Conservation (phyloP, 768 basidiomycete species). For the Boletus sp. region DNA sequence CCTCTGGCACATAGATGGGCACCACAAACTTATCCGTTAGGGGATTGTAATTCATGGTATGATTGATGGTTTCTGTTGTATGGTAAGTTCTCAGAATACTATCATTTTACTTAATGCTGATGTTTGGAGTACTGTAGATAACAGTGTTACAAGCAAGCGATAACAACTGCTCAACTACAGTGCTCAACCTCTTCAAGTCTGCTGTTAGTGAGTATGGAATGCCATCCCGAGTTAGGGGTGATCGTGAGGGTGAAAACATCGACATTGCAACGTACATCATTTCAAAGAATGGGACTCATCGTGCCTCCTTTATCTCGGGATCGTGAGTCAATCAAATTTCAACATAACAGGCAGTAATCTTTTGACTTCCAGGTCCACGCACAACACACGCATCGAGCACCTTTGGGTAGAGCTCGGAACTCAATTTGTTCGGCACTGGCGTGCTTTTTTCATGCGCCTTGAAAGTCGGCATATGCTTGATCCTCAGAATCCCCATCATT, state of each 20-base stretch:
- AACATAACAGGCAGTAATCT: too few species aligned
- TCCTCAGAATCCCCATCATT: slow-evolving; percentile 29
- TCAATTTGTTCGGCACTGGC: too few species aligned
- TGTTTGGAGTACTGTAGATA: background rate
- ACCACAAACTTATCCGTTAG: slow-evolving; percentile 30
- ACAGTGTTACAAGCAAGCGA: background rate
- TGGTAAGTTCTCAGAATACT: background rate
- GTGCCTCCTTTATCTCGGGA: too few species aligned
- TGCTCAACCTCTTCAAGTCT: background rate
- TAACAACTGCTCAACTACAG: background rate
- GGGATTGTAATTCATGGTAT: slow-evolving; percentile 27
- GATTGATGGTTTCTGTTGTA: slow-evolving; percentile 28
- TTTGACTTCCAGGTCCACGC: too few species aligned
- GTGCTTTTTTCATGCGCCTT: slow-evolving; percentile 35
- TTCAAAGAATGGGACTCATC: too few species aligned
- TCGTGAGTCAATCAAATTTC: too few species aligned
- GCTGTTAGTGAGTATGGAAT: background rate
- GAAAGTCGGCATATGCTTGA: slow-evolving; percentile 37
- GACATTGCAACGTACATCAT: background rate
- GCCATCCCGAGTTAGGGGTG: background rate
- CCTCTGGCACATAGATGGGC: slow-evolving; percentile 26
- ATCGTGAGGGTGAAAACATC: background rate
- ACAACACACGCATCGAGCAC: too few species aligned
- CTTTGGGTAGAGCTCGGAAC: too few species aligned
- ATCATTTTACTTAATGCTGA: too few species aligned